phyloP scores from a whole-genome alignment of 73 alveolate species.

The Paramecium sonneborni region DNA sequence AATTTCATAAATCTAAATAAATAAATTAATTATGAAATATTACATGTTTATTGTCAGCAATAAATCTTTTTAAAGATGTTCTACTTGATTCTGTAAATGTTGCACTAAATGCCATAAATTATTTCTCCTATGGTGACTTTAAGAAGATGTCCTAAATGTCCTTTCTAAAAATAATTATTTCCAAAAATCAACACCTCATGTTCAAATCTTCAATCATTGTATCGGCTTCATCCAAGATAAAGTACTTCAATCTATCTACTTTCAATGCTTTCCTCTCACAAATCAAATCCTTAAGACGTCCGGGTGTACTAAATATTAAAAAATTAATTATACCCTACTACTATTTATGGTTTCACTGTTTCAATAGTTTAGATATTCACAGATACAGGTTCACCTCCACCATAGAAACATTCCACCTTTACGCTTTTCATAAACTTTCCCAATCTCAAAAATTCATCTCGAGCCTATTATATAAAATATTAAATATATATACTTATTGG shows the following conservation, averaged over 20 bases:
- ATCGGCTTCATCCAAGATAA: slow-evolving; percentile 66
- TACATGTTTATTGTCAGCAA: slow-evolving; percentile 69
- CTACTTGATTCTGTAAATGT: slow-evolving; percentile 95
- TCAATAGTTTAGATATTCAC: slow-evolving; percentile 90
- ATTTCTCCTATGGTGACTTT: slow-evolving; percentile 96
- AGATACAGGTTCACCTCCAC: slow-evolving; percentile 93
- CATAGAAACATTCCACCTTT: slow-evolving; percentile 93
- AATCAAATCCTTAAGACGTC: slow-evolving; percentile 96
- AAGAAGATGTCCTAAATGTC: slow-evolving; percentile 99
- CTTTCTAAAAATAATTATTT: slow-evolving; percentile 92
- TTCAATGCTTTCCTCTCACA: slow-evolving; percentile 87
- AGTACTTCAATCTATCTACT: slow-evolving; percentile 48
- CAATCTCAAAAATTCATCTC: slow-evolving; percentile 95
- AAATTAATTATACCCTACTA: slow-evolving; percentile 37
- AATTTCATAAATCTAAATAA: neutral
- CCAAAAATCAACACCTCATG: slow-evolving; percentile 60
- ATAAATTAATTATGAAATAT: neutral
- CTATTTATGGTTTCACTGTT: slow-evolving; percentile 64
- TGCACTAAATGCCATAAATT: slow-evolving; percentile 99
- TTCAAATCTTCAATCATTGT: slow-evolving; percentile 59
- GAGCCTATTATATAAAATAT: neutral
- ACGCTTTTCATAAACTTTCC: slow-evolving; percentile 85
- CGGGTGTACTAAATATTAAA: slow-evolving; percentile 98
- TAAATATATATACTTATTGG: slow-evolving; percentile 78
- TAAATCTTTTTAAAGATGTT: slow-evolving; percentile 90